Conservation (phyloP, 495 filamentous ascomycete genomes). For the Copromyces sp. region DNA sequence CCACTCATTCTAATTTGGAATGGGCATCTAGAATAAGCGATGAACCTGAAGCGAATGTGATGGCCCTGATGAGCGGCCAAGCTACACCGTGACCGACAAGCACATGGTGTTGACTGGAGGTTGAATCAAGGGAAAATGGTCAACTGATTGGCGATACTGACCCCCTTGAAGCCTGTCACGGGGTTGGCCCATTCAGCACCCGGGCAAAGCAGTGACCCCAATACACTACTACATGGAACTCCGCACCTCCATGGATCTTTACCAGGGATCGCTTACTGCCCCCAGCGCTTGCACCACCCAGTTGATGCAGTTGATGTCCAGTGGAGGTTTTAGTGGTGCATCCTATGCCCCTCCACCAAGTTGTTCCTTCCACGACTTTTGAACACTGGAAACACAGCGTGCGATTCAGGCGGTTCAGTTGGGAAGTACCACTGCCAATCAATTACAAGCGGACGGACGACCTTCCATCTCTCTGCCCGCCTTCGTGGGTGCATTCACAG, state of each 20-base stretch:
- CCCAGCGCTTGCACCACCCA: background rate
- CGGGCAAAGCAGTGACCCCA: background rate
- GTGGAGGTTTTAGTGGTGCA: background rate
- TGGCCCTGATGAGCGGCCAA: background rate
- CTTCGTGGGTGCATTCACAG: background rate
- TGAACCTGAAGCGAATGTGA: background rate
- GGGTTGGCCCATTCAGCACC: slow-evolving; percentile 4
- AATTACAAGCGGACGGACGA: background rate
- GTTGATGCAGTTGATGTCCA: background rate
- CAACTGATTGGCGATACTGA: slow-evolving; percentile 20
- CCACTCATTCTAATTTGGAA: background rate
- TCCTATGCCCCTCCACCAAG: background rate
- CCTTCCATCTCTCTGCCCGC: background rate
- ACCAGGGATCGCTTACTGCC: background rate
- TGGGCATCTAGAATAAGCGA: background rate
- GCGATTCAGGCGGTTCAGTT: background rate
- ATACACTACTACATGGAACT: background rate
- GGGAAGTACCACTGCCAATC: background rate
- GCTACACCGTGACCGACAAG: background rate
- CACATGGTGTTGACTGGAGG: background rate
- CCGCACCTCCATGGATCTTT: background rate
- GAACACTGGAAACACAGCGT: background rate
- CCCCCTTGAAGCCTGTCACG: slow-evolving; percentile 19
- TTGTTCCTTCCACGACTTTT: background rate
- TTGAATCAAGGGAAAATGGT: background rate